phyloP scores from a whole-genome alignment of 768 basidiomycete genomes.

The Pleurotus tuoliensis region DNA sequence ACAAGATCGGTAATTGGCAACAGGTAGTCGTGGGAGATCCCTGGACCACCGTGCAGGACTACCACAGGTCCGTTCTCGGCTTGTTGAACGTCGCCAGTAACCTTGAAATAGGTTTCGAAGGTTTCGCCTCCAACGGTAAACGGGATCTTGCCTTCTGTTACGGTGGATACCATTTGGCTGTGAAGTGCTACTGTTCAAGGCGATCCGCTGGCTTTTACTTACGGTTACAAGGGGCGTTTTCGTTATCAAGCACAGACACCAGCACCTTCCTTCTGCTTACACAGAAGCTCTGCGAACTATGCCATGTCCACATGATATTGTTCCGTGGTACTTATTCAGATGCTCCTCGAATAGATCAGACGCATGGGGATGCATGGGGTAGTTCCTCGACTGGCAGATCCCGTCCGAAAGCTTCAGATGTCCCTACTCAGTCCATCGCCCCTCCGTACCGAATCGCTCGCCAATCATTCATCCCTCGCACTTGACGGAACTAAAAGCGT shows the following conservation, averaged over 20 bases:
- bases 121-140: constrained; percentile 15
- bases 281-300: not conserved
- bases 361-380: not conserved
- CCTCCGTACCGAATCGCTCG: constrained; percentile 1
- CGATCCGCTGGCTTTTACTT: no score
- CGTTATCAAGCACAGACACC: not conserved
- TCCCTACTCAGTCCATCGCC: not conserved
- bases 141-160: constrained; percentile 15
- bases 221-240: no score
- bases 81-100: constrained; percentile 31
- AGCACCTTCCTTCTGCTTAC: not conserved
- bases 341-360: not conserved
- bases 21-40: constrained; percentile 41
- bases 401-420: not conserved
- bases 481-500: constrained; percentile 3
- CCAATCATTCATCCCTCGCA: not conserved
- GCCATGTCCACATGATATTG: not conserved
- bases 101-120: constrained; percentile 42
- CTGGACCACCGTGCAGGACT: constrained; percentile 49
- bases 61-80: constrained; percentile 32
- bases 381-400: constrained; percentile 1
- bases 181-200: not conserved
- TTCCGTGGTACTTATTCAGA: not conserved
- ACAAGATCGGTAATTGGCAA: constrained; percentile 35
- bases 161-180: not conserved